Evolutionary conservation across 2,329 filamentous ascomycete genomes (phyloP).

Genomic region (Diatrype stigma): DNA sequence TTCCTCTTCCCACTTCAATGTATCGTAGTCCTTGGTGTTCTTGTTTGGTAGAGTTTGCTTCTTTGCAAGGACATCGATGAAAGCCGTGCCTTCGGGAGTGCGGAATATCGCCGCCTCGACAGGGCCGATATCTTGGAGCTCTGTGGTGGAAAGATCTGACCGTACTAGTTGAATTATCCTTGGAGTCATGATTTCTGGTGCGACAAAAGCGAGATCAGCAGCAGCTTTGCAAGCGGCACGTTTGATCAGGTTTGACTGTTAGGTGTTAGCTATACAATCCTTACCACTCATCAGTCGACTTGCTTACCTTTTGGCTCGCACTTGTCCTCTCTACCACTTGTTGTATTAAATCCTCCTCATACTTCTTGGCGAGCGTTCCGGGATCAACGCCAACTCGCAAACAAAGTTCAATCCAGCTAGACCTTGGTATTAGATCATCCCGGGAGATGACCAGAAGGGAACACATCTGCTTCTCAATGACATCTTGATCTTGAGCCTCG

Average conservation of each 20-base stretch:
- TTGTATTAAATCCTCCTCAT: constrained; percentile 60
- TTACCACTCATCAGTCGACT: neutral
- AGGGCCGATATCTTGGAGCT: constrained; percentile 70
- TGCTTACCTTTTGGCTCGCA: constrained; percentile 28
- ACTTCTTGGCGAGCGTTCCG: constrained; percentile 65
- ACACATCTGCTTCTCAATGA: constrained; percentile 67
- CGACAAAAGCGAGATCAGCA: constrained; percentile 89
- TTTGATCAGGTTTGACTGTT: constrained; percentile 44
- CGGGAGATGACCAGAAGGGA: constrained; percentile 74
- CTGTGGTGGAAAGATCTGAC: constrained; percentile 65
- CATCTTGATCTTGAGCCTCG: constrained; percentile 37
- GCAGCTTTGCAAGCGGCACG: constrained; percentile 77
- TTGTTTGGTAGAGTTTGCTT: constrained; percentile 76
- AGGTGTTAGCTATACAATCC: constrained; percentile 8
- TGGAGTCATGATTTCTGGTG: constrained; percentile 75
- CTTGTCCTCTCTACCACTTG: constrained; percentile 61
- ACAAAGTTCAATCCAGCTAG: constrained; percentile 86
- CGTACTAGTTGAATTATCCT: constrained; percentile 70
- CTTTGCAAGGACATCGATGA: constrained; percentile 85
- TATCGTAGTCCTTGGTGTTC: constrained; percentile 92
- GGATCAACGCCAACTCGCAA: constrained; percentile 79
- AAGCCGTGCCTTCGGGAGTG: constrained; percentile 81
- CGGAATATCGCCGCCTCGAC: constrained; percentile 91
- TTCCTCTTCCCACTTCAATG: constrained; percentile 95
- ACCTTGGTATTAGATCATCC: constrained; percentile 68